Evolutionary conservation across 306 rosid species (phyloP).

Genomic region (Senna tora): DNA sequence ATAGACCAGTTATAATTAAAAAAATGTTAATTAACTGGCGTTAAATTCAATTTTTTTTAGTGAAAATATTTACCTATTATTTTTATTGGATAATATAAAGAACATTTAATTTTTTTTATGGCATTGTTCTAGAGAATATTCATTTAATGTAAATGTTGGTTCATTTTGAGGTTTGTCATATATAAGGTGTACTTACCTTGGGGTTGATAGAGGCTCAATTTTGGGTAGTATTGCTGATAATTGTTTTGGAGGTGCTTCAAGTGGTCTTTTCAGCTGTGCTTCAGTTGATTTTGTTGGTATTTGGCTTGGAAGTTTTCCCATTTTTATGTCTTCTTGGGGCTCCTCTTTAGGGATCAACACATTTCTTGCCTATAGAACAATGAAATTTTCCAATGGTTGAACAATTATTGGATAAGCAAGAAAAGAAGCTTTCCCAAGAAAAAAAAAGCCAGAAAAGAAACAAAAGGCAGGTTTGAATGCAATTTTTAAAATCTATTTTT

Average conservation of each 20-base stretch:
- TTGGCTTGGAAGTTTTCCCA: constrained; percentile 19
- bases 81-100: neutral
- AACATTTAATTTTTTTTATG: no score
- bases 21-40: no score
- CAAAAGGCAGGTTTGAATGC: no score
- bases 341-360: constrained; percentile 61
- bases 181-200: constrained; percentile 37
- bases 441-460: no score
- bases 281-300: constrained; percentile 32
- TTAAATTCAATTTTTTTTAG: no score
- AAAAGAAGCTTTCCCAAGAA: no score
- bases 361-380: constrained; percentile 60
- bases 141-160: neutral
- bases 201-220: constrained; percentile 25
- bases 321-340: constrained; percentile 26
- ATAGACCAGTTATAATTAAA: no score
- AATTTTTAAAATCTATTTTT: no score
- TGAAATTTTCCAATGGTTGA: constrained; percentile 1
- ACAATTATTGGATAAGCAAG: neutral
- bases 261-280: constrained; percentile 18
- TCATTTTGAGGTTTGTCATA: neutral
- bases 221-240: constrained; percentile 28
- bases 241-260: constrained; percentile 29
- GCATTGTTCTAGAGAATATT: neutral
- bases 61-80: neutral